Percentiles rank a stretch among this genome's conserved stretches.
These are phyloP conservation scores for Oropetium thomaeum DNA, from an alignment of 176 grass and related monocot genomes.

Conservation along the genomic window DNA sequence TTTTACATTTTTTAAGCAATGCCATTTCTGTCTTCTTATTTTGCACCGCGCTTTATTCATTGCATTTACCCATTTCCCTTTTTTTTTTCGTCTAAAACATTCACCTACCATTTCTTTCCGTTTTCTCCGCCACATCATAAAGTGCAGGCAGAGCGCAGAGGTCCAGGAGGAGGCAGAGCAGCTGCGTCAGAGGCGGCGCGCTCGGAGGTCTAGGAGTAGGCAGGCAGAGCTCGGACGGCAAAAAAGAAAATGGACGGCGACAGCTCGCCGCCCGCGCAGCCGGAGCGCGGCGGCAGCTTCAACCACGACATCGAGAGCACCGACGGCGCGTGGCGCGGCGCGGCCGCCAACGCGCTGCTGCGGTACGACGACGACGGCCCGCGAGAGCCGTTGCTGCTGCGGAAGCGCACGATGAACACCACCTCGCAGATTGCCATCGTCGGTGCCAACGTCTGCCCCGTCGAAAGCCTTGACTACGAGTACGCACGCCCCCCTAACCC, in stretches of 20 bases:
- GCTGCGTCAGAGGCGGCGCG: not conserved
- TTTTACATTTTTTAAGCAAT: no score
- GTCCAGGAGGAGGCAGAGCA: not conserved
- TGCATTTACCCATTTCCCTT: not conserved
- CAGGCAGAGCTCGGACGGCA: not conserved
- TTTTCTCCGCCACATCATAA: not conserved
- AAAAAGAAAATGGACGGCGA: slow-evolving; percentile 47
- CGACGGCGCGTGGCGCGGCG: slow-evolving; percentile 31
- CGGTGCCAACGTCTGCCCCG: slow-evolving; percentile 74
- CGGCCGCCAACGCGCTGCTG: slow-evolving; percentile 28
- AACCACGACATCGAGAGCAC: slow-evolving; percentile 76
- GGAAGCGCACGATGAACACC: slow-evolving; percentile 72
- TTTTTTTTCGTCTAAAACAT: not conserved
- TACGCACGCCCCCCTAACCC: slow-evolving; percentile 16
- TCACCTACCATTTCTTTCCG: slow-evolving; percentile 2
- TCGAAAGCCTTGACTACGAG: slow-evolving; percentile 96
- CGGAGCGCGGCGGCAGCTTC: slow-evolving; percentile 36
- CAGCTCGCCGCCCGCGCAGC: slow-evolving; percentile 18
- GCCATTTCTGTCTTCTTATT: not conserved
- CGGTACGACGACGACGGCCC: slow-evolving; percentile 40
- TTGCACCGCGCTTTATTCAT: not conserved
- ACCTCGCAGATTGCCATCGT: slow-evolving; percentile 93
- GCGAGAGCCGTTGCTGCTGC: slow-evolving; percentile 60
- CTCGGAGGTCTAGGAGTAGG: no score
- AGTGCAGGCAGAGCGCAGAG: slow-evolving; percentile 24